phyloP scores from a whole-genome alignment of 2,329 filamentous ascomycete genomes.

The Cordyceps javanica region DNA sequence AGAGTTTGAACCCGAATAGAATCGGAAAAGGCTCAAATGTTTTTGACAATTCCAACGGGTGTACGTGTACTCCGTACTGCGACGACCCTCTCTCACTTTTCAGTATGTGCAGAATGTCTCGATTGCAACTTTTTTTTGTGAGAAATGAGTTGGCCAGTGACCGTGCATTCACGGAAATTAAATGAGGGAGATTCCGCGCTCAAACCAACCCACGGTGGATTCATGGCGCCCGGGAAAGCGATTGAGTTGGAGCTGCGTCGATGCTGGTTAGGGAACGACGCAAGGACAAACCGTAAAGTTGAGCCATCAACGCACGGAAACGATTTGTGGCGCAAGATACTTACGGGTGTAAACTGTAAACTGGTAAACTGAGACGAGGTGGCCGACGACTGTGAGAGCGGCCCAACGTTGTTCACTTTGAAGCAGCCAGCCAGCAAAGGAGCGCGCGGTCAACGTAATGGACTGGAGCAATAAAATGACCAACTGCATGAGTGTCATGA shows the following conservation, averaged over 20 bases:
- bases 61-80: background rate
- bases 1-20: background rate
- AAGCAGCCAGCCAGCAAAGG: too few species aligned
- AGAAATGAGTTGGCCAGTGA: background rate
- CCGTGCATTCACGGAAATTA: background rate
- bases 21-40: background rate
- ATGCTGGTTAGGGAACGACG: conserved; percentile 1
- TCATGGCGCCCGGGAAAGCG: background rate
- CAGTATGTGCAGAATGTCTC: too few species aligned
- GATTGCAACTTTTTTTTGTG: too few species aligned
- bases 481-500: too few species aligned
- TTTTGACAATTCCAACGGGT: background rate
- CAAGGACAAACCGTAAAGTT: background rate
- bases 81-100: background rate
- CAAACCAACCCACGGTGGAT: background rate
- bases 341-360: background rate
- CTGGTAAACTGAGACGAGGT: background rate
- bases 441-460: too few species aligned
- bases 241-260: background rate
- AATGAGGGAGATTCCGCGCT: background rate
- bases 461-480: too few species aligned
- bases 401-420: too few species aligned
- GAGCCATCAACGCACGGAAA: background rate
- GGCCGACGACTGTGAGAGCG: too few species aligned
- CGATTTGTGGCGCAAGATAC: background rate